A percentile compares a stretch with the other conserved stretches of the same genome.
Conservation (phyloP, 179 eudicot genomes). For the Monotropa hypopitys region DNA sequence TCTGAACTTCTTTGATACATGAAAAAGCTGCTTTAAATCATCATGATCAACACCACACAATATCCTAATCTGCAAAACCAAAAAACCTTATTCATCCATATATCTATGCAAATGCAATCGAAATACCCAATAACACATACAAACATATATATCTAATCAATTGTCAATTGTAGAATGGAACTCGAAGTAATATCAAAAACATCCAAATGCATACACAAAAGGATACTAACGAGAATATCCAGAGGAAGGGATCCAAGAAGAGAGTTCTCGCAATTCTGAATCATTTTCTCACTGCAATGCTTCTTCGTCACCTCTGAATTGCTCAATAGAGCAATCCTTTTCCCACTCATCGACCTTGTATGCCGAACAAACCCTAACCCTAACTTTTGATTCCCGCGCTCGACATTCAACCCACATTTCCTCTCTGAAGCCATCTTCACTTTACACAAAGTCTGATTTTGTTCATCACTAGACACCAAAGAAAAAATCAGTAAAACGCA, state of each 20-base stretch:
- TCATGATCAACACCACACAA: slow-evolving; percentile 81
- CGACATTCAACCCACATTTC: slow-evolving; percentile 14
- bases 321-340: slow-evolving; percentile 31
- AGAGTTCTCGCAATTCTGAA: slow-evolving; percentile 11
- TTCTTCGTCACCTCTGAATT: slow-evolving; percentile 23
- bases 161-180: not conserved
- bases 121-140: not conserved
- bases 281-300: slow-evolving; percentile 16
- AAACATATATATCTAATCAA: not conserved
- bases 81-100: not conserved
- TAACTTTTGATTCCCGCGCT: slow-evolving; percentile 7
- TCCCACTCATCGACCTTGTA: slow-evolving; percentile 32
- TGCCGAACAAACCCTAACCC: slow-evolving; percentile 17
- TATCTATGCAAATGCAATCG: not conserved
- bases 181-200: not conserved
- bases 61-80: slow-evolving; percentile 45
- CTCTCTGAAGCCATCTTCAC: slow-evolving; percentile 31
- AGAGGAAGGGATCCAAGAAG: slow-evolving; percentile 49
- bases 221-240: slow-evolving; percentile 46
- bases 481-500: not conserved
- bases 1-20: slow-evolving; percentile 48
- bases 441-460: slow-evolving; percentile 5
- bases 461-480: not conserved
- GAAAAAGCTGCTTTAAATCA: slow-evolving; percentile 57
- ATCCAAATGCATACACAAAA: not conserved